A percentile compares a stretch with the other conserved stretches of the same genome.
Evolutionary conservation across 2,329 filamentous ascomycete species (phyloP).

Genomic region (Fusarium fracticaudum): DNA sequence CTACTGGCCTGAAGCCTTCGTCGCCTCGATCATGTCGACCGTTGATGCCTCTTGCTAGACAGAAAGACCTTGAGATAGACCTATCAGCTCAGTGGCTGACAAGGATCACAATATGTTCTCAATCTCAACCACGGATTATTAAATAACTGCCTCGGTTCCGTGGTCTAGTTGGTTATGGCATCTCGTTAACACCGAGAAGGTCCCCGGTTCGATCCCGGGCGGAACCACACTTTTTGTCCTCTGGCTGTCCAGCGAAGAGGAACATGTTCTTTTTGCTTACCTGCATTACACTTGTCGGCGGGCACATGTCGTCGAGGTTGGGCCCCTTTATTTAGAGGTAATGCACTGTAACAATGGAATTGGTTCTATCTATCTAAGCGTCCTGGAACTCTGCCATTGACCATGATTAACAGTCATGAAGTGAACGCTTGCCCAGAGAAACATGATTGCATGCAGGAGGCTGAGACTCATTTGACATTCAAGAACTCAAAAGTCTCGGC

Average conservation of each 20-base stretch:
- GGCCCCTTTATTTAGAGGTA: neutral
- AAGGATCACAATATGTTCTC: fast-evolving
- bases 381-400: neutral
- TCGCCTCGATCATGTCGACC: neutral
- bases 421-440: neutral
- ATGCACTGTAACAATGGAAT: neutral
- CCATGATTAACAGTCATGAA: neutral
- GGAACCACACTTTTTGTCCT: neutral
- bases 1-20: neutral
- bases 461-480: neutral
- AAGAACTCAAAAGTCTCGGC: neutral
- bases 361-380: neutral
- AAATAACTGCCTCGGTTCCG: constrained; percentile 19
- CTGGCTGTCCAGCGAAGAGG: too few species aligned
- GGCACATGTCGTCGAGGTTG: neutral
- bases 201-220: constrained; percentile 16
- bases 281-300: neutral
- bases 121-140: too few species aligned
- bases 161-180: constrained; percentile 35
- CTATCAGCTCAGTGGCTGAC: too few species aligned
- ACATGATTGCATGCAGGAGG: neutral
- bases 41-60: neutral
- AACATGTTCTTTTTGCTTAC: neutral
- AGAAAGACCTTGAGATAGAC: too few species aligned
- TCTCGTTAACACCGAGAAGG: constrained; percentile 18